phyloP scores from a whole-genome alignment of 1,139 yeast species.

The Sugiyamaella japonica region DNA sequence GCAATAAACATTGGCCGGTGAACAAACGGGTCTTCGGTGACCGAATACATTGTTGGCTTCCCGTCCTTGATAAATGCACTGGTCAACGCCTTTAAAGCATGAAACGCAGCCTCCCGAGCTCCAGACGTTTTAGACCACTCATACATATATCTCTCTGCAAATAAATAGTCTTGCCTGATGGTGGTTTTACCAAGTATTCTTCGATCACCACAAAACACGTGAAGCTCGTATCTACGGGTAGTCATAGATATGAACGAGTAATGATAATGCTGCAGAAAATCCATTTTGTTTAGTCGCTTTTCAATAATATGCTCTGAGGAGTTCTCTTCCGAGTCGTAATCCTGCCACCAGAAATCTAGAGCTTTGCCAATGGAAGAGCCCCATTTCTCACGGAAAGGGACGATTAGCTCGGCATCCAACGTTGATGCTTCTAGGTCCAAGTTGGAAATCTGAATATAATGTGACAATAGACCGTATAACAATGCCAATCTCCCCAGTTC shows the following conservation, averaged over 20 bases:
- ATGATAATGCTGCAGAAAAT: conserved; percentile 44
- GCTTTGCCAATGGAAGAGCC: conserved; percentile 14
- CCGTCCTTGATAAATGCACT: conserved; percentile 16
- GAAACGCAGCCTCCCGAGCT: conserved; percentile 36
- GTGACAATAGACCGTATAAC: conserved; percentile 25
- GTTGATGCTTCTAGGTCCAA: conserved; percentile 23
- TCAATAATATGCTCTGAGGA: conserved; percentile 4
- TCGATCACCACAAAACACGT: conserved; percentile 76
- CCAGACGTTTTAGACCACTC: conserved; percentile 31
- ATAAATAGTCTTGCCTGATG: conserved; percentile 55
- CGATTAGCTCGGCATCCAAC: conserved; percentile 16
- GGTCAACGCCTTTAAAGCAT: conserved; percentile 22
- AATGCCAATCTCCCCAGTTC: conserved; percentile 24
- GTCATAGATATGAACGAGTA: conserved; percentile 69
- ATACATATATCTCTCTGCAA: conserved; percentile 39
- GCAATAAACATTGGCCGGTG: conserved; percentile 57
- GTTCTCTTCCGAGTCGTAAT: conserved; percentile 3
- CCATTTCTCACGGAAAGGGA: conserved; percentile 21
- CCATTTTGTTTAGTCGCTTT: conserved; percentile 23
- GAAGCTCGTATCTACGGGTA: conserved; percentile 71
- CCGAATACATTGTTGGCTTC: conserved; percentile 42
- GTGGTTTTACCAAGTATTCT: conserved; percentile 75
- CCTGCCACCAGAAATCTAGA: conserved; percentile 20
- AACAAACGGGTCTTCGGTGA: conserved; percentile 51
- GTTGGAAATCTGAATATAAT: conserved; percentile 22